phyloP scores from a whole-genome alignment of 345 rosid genomes.

The Psidium guajava region DNA sequence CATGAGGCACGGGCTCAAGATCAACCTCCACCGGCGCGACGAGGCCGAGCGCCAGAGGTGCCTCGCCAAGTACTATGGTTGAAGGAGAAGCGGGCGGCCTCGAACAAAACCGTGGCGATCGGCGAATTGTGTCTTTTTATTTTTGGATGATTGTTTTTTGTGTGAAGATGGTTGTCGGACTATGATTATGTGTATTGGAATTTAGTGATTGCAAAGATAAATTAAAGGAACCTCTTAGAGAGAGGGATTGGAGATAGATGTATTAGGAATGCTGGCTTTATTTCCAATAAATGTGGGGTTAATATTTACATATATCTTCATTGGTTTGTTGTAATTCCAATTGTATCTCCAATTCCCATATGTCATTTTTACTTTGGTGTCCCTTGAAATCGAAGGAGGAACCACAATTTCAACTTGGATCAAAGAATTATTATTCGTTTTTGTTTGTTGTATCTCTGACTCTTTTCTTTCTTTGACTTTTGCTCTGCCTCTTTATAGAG shows the following conservation, averaged over 20 bases:
- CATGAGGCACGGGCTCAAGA: constrained; percentile 75
- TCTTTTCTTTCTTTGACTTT: too few relatives aligned
- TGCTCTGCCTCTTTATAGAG: too few relatives aligned
- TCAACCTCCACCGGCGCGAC: constrained; percentile 29
- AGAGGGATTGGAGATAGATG: background rate
- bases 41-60: constrained; percentile 15
- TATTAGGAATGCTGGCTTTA: background rate
- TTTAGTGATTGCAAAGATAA: too few relatives aligned
- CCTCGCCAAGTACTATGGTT: background rate
- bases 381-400: background rate
- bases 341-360: background rate
- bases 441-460: too few relatives aligned
- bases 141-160: background rate
- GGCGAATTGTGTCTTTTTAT: background rate
- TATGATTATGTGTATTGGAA: background rate
- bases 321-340: background rate
- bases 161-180: background rate
- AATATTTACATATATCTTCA: background rate
- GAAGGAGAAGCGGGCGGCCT: background rate
- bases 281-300: background rate
- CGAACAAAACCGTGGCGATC: background rate
- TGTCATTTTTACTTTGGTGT: background rate
- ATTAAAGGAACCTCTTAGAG: background rate
- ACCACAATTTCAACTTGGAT: background rate
- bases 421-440: background rate